These are phyloP conservation scores for Hypoxylon fuscum DNA, from an alignment of 495 filamentous ascomycete species.

Conservation along the genomic window DNA sequence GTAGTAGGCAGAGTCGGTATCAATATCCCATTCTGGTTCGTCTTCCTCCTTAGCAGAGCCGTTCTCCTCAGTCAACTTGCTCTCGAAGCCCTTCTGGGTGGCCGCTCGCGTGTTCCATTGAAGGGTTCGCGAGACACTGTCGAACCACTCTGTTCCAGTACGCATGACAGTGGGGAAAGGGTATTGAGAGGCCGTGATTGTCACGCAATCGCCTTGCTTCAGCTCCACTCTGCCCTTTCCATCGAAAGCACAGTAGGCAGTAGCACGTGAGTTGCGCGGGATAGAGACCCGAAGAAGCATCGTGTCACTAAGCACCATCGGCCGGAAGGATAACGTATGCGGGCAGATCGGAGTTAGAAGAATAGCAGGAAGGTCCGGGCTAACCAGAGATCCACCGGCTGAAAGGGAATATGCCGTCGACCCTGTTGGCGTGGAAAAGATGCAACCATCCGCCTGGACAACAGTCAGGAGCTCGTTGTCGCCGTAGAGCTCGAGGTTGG, in stretches of 20 bases:
- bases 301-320: conserved; percentile 98
- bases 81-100: conserved; percentile 82
- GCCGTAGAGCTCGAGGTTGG: conserved; percentile 93
- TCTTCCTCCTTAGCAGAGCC: conserved; percentile 54
- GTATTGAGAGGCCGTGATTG: conserved; percentile 91
- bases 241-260: conserved; percentile 95
- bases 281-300: conserved; percentile 89
- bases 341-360: conserved; percentile 97
- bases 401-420: conserved; percentile 96
- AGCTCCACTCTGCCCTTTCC: conserved; percentile 95
- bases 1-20: conserved; percentile 76
- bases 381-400: conserved; percentile 92
- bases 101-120: conserved; percentile 92
- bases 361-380: conserved; percentile 96
- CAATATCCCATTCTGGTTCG: conserved; percentile 80
- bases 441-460: conserved; percentile 95
- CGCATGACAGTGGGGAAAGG: conserved; percentile 94
- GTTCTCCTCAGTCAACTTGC: conserved; percentile 43
- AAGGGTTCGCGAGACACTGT: conserved; percentile 87
- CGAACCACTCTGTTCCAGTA: conserved; percentile 88
- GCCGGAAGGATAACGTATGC: conserved; percentile 94
- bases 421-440: conserved; percentile 94
- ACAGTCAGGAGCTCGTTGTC: conserved; percentile 93
- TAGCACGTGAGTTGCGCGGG: conserved; percentile 83
- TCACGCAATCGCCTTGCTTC: conserved; percentile 90